These are phyloP conservation scores for Leishmania turanica DNA, from an alignment of 208 protist species.

Conservation along the genomic window DNA sequence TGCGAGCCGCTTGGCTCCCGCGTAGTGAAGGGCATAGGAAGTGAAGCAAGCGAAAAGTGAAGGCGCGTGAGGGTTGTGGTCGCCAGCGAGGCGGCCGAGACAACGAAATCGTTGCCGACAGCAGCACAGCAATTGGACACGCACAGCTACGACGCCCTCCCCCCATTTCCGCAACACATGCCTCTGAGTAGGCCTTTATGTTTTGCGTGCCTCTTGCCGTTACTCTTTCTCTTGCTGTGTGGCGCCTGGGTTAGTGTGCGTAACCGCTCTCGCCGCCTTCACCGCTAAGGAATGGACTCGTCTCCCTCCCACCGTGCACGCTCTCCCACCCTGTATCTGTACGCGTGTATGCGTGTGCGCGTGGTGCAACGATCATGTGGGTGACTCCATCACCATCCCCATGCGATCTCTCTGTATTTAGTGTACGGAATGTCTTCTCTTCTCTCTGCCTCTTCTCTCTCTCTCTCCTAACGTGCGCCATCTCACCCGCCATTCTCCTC, in stretches of 20 bases:
- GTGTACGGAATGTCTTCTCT: neutral
- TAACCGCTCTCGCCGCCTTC: neutral
- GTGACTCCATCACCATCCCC: neutral
- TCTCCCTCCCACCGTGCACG: neutral
- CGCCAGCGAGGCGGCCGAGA: neutral
- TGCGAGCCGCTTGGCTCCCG: neutral
- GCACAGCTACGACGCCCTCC: neutral
- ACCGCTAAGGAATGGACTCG: neutral
- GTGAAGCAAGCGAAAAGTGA: neutral
- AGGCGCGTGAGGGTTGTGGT: neutral
- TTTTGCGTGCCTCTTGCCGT: neutral
- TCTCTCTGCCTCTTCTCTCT: neutral
- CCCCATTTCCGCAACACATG: neutral
- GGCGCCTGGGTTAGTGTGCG: neutral
- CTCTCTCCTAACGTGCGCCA: neutral
- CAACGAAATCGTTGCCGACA: neutral
- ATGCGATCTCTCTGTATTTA: neutral
- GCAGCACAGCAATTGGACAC: neutral
- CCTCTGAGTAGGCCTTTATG: neutral
- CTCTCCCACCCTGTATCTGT: neutral
- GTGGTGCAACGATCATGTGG: neutral
- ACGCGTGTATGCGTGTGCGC: neutral
- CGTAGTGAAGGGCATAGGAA: neutral
- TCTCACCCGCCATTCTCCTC: neutral
- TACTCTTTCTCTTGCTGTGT: neutral